phyloP scores from a whole-genome alignment of 331 rosid species.

The Quercus phellos region DNA sequence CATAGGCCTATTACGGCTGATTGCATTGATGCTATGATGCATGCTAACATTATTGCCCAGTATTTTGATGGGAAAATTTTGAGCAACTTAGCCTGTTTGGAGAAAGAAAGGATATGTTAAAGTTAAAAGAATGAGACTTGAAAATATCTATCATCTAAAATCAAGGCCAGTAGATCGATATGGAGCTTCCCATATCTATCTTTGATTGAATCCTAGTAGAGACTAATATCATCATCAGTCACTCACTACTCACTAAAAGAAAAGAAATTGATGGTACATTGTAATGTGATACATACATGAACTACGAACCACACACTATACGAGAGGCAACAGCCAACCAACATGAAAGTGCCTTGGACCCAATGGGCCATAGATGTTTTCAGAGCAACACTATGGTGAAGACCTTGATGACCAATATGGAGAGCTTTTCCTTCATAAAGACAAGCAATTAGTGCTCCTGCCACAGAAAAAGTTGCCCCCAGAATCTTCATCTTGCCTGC shows the following conservation, averaged over 20 bases:
- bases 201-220: no score
- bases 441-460: constrained; percentile 41
- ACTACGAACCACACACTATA: constrained; percentile 49
- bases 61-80: constrained; percentile 48
- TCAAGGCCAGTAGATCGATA: background rate
- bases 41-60: constrained; percentile 49
- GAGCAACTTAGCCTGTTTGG: constrained; percentile 34
- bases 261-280: background rate
- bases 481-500: constrained; percentile 37
- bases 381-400: background rate
- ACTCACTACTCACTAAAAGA: background rate
- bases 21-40: constrained; percentile 52
- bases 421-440: constrained; percentile 42
- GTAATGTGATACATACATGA: constrained; percentile 38
- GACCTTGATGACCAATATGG: constrained; percentile 25
- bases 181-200: background rate
- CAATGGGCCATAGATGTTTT: constrained; percentile 25
- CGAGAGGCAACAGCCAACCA: constrained; percentile 42
- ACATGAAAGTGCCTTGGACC: constrained; percentile 53
- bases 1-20: constrained; percentile 36
- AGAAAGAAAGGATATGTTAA: background rate
- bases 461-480: constrained; percentile 47
- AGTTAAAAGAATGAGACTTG: no score
- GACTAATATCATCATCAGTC: background rate
- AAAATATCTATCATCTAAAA: background rate